phyloP scores from a whole-genome alignment of 1,139 yeast genomes.

The Hyphopichia pseudoburtonii region DNA sequence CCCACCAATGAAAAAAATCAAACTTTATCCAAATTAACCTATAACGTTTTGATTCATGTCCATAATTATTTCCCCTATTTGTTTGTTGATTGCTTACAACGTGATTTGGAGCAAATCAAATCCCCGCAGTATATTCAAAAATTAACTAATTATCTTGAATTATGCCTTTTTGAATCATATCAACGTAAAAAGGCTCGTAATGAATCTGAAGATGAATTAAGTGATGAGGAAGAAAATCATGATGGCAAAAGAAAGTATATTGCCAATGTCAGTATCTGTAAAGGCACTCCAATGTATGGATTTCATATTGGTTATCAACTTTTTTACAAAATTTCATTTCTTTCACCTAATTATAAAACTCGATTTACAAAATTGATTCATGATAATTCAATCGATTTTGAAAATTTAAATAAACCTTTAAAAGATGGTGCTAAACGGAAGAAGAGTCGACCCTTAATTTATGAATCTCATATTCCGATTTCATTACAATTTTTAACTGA shows the following conservation, averaged over 20 bases:
- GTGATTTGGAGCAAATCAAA: slow-evolving; percentile 6
- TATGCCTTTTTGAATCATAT: slow-evolving; percentile 17
- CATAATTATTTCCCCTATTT: slow-evolving; percentile 87
- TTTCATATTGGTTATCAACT: slow-evolving; percentile 63
- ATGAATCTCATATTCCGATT: slow-evolving; percentile 81
- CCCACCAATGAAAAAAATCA: slow-evolving; percentile 6
- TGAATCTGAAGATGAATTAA: slow-evolving; percentile 11
- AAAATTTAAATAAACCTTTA: slow-evolving; percentile 15
- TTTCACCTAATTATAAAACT: slow-evolving; percentile 61
- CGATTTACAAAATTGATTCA: slow-evolving; percentile 62
- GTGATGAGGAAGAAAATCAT: slow-evolving; percentile 2
- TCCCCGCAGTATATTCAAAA: slow-evolving; percentile 10
- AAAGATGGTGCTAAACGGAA: too few species aligned
- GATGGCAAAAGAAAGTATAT: slow-evolving; percentile 40
- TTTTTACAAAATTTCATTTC: slow-evolving; percentile 65
- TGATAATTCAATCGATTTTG: slow-evolving; percentile 39
- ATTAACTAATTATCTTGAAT: slow-evolving; percentile 20
- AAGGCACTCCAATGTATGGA: slow-evolving; percentile 84
- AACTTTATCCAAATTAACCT: slow-evolving; percentile 3
- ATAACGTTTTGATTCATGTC: slow-evolving; percentile 55
- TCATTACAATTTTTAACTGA: slow-evolving; percentile 78
- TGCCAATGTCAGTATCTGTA: slow-evolving; percentile 67
- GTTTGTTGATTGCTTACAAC: slow-evolving; percentile 51
- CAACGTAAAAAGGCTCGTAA: slow-evolving; percentile 9
- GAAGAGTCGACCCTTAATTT: slow-evolving; percentile 20